phyloP scores from a whole-genome alignment of 2,329 filamentous ascomycete species.

The Penicillium hordei region DNA sequence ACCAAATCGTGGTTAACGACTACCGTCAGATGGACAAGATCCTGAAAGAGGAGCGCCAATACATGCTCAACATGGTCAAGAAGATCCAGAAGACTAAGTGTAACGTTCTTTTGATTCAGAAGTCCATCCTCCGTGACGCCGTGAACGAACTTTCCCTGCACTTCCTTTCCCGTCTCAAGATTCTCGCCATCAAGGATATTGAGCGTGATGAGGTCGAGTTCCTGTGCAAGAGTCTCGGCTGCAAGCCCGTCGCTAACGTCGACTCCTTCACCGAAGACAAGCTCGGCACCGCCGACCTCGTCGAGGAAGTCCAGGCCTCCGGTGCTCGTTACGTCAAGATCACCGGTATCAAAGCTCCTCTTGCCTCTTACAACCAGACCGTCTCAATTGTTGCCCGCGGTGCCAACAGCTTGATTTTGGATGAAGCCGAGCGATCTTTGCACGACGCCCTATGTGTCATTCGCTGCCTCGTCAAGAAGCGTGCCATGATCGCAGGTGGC shows the following conservation, averaged over 20 bases:
- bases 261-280: conserved; percentile 99
- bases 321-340: conserved; percentile 94
- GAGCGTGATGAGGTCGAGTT: conserved; percentile 99
- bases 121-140: conserved; percentile 94
- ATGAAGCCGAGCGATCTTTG: conserved; percentile 93
- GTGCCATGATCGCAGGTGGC: conserved; percentile 95
- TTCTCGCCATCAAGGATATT: conserved; percentile 94
- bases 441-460: conserved; percentile 98
- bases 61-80: conserved; percentile 98
- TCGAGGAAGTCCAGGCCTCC: conserved; percentile 85
- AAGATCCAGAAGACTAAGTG: conserved; percentile 99
- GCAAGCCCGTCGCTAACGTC: conserved; percentile 97
- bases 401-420: conserved; percentile 89
- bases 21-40: conserved; percentile 99
- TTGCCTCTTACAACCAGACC: conserved; percentile 63
- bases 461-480: conserved; percentile 97
- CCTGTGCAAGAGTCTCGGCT: conserved; percentile 97
- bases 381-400: conserved; percentile 93
- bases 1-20: conserved; percentile 98
- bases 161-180: conserved; percentile 96
- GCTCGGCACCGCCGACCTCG: conserved; percentile 85
- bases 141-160: conserved; percentile 97
- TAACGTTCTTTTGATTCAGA: conserved; percentile 97
- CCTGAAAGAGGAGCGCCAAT: conserved; percentile 96
- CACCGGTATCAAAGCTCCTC: conserved; percentile 78